A percentile compares a stretch with the other conserved stretches of the same genome.
Evolutionary conservation across 2,329 filamentous ascomycete species (phyloP).

Genomic region (Fusarium metavorans): DNA sequence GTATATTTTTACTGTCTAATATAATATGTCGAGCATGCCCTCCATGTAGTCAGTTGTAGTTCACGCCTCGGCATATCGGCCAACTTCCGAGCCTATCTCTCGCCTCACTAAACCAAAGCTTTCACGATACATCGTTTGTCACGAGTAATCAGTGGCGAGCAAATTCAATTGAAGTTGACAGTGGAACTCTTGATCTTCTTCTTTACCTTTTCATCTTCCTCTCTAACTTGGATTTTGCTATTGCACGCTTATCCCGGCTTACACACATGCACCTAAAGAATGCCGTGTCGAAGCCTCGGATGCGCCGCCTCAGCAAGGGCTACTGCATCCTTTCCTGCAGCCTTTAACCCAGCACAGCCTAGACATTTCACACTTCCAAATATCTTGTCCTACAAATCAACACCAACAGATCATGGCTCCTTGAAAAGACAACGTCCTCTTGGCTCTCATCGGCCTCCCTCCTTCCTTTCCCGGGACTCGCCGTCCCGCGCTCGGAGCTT

Average conservation of each 20-base stretch:
- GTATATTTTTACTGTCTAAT: neutral
- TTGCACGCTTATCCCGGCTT: neutral
- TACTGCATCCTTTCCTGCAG: neutral
- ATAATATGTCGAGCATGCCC: neutral
- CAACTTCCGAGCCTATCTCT: constrained; percentile 15
- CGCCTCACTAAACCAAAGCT: neutral
- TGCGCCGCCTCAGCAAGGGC: constrained; percentile 10
- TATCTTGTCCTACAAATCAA: neutral
- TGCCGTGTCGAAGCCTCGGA: neutral
- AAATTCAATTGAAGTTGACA: neutral
- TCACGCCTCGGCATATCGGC: constrained; percentile 4
- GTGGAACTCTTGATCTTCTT: neutral
- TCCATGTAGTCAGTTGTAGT: neutral
- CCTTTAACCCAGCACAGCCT: neutral
- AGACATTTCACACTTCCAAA: neutral
- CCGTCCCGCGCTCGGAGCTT: constrained; percentile 11
- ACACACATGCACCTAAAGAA: neutral
- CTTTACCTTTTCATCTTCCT: neutral
- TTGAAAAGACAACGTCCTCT: neutral
- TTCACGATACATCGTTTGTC: neutral
- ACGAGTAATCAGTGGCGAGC: neutral
- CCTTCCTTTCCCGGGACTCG: neutral
- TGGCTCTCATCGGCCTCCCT: neutral
- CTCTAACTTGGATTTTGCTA: neutral
- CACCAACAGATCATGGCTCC: neutral